These are phyloP conservation scores for Phoma sp. DNA, from an alignment of 2,329 filamentous ascomycete genomes.

Conservation along the genomic window DNA sequence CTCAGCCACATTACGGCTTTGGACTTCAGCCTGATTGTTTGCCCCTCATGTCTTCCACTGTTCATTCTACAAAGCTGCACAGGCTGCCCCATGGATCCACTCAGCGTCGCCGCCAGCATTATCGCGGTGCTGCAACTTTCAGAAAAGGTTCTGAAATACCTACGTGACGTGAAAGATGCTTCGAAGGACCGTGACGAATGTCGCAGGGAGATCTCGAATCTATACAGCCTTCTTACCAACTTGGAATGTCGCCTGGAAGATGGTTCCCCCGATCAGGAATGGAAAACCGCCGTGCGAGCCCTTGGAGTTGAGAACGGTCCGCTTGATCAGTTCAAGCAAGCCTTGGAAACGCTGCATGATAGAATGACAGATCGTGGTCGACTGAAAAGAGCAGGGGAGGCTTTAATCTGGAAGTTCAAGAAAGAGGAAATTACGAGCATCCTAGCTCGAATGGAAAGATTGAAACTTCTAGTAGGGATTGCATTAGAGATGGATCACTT, in stretches of 20 bases:
- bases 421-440: slow-evolving; percentile 27
- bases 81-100: slow-evolving; percentile 7
- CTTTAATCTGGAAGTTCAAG: slow-evolving; percentile 22
- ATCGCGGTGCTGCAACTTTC: slow-evolving; percentile 16
- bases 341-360: slow-evolving; percentile 23
- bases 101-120: slow-evolving; percentile 16
- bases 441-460: slow-evolving; percentile 22
- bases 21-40: no score
- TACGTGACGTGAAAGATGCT: slow-evolving; percentile 13
- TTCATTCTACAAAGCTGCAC: no score
- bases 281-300: slow-evolving; percentile 25
- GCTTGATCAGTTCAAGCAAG: slow-evolving; percentile 33
- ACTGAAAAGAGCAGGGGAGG: slow-evolving; percentile 8
- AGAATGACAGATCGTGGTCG: slow-evolving; percentile 20
- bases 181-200: slow-evolving; percentile 10
- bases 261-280: slow-evolving; percentile 10
- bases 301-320: slow-evolving; percentile 30
- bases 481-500: slow-evolving; percentile 32
- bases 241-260: slow-evolving; percentile 3
- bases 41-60: no score
- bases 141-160: slow-evolving; percentile 2
- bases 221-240: slow-evolving; percentile 5
- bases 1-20: no score
- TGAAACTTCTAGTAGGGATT: slow-evolving; percentile 25
- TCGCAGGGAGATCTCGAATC: slow-evolving; percentile 1